Evolutionary conservation across 345 rosid genomes (phyloP).

Genomic region (Salix purpurea): DNA sequence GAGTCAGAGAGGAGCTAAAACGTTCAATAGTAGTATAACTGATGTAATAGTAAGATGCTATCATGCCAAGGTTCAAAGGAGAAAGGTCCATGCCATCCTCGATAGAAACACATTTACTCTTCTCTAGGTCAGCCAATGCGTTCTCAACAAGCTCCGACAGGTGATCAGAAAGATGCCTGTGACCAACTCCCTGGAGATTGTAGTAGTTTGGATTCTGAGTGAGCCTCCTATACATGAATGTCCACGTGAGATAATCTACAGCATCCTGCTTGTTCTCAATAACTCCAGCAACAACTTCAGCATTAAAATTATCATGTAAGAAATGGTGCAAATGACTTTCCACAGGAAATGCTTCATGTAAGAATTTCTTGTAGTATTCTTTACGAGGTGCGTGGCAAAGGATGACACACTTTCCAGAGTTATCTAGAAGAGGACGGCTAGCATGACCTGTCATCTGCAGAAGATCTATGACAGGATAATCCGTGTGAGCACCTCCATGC

Average conservation of each 20-base stretch:
- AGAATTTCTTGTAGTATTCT: slow-evolving; percentile 88
- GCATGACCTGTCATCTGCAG: slow-evolving; percentile 98
- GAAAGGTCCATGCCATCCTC: slow-evolving; percentile 85
- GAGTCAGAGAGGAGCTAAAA: slow-evolving; percentile 73
- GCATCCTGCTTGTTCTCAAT: slow-evolving; percentile 93
- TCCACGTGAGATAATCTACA: slow-evolving; percentile 93
- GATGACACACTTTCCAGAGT: slow-evolving; percentile 83
- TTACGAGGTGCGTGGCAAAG: slow-evolving; percentile 84
- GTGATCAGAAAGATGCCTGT: slow-evolving; percentile 96
- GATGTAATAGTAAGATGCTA: slow-evolving; percentile 80
- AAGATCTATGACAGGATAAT: slow-evolving; percentile 78
- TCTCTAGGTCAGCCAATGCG: slow-evolving; percentile 70
- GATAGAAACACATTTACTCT: slow-evolving; percentile 66
- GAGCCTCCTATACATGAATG: slow-evolving; percentile 89
- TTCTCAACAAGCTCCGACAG: slow-evolving; percentile 92
- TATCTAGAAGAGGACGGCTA: slow-evolving; percentile 76
- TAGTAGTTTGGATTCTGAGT: slow-evolving; percentile 92
- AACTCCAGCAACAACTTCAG: slow-evolving; percentile 76
- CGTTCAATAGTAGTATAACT: slow-evolving; percentile 87
- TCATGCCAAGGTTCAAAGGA: slow-evolving; percentile 80
- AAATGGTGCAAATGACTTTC: slow-evolving; percentile 90
- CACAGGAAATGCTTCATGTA: slow-evolving; percentile 84
- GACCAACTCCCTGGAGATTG: slow-evolving; percentile 91
- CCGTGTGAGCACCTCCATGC: slow-evolving; percentile 78
- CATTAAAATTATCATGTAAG: slow-evolving; percentile 83